phyloP scores from a whole-genome alignment of 495 filamentous ascomycete species.

The Trichoderma erinaceum region DNA sequence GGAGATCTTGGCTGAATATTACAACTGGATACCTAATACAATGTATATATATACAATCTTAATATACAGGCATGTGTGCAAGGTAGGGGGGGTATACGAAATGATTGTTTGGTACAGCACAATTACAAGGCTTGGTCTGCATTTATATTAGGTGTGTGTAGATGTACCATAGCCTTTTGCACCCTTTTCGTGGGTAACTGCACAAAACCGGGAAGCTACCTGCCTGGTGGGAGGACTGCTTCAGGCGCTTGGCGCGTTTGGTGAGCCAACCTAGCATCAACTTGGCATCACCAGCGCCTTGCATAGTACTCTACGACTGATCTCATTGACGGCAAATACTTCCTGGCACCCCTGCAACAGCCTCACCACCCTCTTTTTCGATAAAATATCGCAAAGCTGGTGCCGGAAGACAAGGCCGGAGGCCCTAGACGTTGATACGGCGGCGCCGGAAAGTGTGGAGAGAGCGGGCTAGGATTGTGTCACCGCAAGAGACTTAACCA shows the following conservation, averaged over 20 bases:
- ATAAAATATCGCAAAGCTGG: constrained; percentile 1
- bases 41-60: background rate
- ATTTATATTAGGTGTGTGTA: background rate
- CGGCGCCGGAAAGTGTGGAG: constrained; percentile 11
- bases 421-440: background rate
- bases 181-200: too few species aligned
- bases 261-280: background rate
- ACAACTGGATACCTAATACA: background rate
- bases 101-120: background rate
- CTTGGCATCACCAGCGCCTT: background rate
- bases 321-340: constrained; percentile 12
- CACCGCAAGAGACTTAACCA: background rate
- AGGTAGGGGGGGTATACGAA: too few species aligned
- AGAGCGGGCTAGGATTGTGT: background rate
- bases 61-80: too few species aligned
- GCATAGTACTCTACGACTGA: background rate
- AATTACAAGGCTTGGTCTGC: background rate
- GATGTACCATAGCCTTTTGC: background rate
- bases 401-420: background rate
- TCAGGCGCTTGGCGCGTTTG: constrained; percentile 10
- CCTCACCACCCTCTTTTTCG: background rate
- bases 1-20: background rate
- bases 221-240: background rate
- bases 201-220: background rate
- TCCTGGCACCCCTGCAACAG: background rate